Evolutionary conservation across 768 basidiomycete genomes (phyloP).

Genomic region (Russula lepida): DNA sequence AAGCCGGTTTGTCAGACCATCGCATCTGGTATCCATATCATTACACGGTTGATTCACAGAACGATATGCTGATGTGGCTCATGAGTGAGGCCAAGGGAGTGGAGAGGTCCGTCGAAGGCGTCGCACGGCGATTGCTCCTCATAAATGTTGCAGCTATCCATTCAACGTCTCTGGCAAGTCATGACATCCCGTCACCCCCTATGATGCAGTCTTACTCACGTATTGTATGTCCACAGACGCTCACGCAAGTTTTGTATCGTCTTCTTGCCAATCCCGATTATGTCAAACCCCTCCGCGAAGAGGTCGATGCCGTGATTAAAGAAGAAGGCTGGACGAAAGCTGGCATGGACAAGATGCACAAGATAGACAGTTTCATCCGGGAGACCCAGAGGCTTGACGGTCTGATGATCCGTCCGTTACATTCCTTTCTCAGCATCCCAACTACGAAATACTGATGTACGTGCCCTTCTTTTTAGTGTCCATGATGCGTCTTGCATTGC

Average conservation of each 20-base stretch:
- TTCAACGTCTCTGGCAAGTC: conserved; percentile 28
- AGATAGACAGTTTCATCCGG: conserved; percentile 31
- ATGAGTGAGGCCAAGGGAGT: too few relatives aligned
- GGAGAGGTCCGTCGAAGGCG: conserved; percentile 28
- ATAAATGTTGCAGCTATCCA: conserved; percentile 35
- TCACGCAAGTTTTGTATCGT: conserved; percentile 18
- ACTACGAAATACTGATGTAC: background rate
- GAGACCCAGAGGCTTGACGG: conserved; percentile 26
- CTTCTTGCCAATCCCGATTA: conserved; percentile 23
- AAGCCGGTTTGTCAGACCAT: too few relatives aligned
- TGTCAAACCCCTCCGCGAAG: too few relatives aligned
- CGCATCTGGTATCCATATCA: too few relatives aligned
- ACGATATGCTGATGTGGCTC: too few relatives aligned
- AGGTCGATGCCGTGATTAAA: too few relatives aligned
- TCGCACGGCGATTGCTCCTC: conserved; percentile 28
- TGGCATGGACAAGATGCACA: conserved; percentile 27
- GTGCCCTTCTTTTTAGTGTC: conserved; percentile 6
- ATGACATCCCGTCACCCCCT: too few relatives aligned
- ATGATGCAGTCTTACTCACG: too few relatives aligned
- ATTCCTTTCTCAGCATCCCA: too few relatives aligned
- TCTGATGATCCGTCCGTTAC: background rate
- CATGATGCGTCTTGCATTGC: conserved; percentile 22
- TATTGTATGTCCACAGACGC: background rate
- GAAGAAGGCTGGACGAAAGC: too few relatives aligned
- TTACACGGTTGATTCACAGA: conserved; percentile 24